Base-by-base conservation (phyloP, 1,284 basidiomycete genomes). In the Earliella scabrosa region DNA sequence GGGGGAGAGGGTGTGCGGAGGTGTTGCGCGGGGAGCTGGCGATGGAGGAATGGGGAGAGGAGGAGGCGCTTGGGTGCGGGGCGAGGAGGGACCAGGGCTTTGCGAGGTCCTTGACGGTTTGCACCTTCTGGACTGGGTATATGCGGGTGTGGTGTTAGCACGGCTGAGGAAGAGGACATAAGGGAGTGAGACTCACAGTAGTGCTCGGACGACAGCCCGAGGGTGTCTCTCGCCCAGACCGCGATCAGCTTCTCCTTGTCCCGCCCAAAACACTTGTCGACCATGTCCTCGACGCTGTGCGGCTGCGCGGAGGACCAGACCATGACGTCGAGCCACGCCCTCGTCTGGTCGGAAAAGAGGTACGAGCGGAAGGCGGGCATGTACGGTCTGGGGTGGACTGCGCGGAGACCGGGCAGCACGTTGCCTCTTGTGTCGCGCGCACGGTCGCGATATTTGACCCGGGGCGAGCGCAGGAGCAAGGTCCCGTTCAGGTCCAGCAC, bases 301-400 rank as follows among this genome's bases (percentile, higher is more conserved):
- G 90, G 88, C 68, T 92, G 88, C 1, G 93, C 93, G 1, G 88
- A 91, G 60, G 88, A 92, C 93, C 93, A 95, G 0, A 95, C 83
- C 84, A 95, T 90, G 5, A 88, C 85, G 58, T 93, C 88, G 26
- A 93, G 79, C 84, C 87, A 90, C 18, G 65, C 62, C 34, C 70
- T 73, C 21, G 85, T 88, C 26, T 74, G 63, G 0, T 76, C 71
- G 49, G 85, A 81, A 54, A 90, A 85, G 4, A 89, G 70, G 65
- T 88, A 95, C 2, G 79, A 72, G 7, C 82, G 67, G 63, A 95
- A 89, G 2, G 85, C 73, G 2, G 73, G 64, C 64, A 93, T 78
- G 68, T 88, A 95, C 0, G 92, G 90, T n/a, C 90, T 76, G 14
- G 81, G 81, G 53, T 79, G 74, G 0, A 84, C 80, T 1, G 74